These are phyloP conservation scores for Metarhizium brunneum DNA, from an alignment of 2,329 filamentous ascomycete genomes.

Conservation along the genomic window DNA sequence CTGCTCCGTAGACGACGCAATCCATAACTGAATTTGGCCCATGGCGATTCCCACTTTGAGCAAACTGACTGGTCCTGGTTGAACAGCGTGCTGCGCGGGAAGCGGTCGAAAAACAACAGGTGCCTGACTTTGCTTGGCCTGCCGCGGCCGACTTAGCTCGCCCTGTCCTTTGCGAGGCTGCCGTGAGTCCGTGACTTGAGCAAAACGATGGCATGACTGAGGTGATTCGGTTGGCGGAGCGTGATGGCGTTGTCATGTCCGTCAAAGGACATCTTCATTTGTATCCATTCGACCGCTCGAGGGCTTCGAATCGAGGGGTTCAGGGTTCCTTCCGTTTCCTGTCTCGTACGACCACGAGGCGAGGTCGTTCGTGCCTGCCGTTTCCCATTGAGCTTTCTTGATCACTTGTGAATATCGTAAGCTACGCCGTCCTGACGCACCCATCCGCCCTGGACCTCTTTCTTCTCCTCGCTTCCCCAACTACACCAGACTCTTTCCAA, in stretches of 20 bases:
- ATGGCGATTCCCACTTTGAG: neutral
- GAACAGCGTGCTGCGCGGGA: neutral
- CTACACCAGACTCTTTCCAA: neutral
- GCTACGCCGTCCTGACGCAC: too few species aligned
- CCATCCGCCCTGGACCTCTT: neutral
- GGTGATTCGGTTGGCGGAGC: neutral
- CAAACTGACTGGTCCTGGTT: neutral
- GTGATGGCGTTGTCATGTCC: neutral
- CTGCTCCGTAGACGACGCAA: neutral
- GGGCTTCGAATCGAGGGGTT: neutral
- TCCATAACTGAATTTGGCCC: neutral
- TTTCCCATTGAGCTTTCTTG: neutral
- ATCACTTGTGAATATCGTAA: neutral
- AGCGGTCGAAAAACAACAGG: neutral
- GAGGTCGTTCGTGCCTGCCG: neutral
- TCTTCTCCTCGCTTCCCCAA: neutral
- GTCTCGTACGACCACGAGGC: neutral
- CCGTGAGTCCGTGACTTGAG: neutral
- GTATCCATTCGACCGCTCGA: neutral
- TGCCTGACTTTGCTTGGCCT: neutral
- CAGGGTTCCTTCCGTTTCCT: neutral
- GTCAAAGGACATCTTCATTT: neutral
- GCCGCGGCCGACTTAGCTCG: neutral
- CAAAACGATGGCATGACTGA: neutral
- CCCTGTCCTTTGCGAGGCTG: neutral